Evolutionary conservation across 2,329 filamentous ascomycete genomes (phyloP), one percentile per base, ranked within the genome.

Genomic region (Paracamarosporium sp.): DNA sequence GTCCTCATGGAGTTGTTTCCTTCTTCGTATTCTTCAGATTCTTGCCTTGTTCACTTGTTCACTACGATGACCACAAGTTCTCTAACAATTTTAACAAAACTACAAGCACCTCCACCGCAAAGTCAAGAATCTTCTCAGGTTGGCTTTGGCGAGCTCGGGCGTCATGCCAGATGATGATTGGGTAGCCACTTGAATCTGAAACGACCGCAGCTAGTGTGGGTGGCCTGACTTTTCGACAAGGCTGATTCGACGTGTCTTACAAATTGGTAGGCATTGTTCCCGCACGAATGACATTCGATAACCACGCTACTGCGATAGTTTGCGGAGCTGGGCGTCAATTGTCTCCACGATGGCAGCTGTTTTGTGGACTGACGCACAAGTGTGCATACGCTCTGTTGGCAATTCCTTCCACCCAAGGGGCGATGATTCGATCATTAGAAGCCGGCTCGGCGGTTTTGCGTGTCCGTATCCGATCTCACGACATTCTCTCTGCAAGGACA

Each of bases 121-220:
- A 48, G 35, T 13, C 27, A 22, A 43, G 44, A 43, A 5, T 22
- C 11, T 41, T 45, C 20, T 40, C 46, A 35, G 38, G 45, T 63
- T 55, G 60, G 61, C 54, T 55, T 64, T 66, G 55, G 64, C 57
- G 58, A 61, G 55, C 44, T 58, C 52, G 53, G 59, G 62, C 46
- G 54, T 61, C 61, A 63, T 55, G 61, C 63, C 63, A 62, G 45
- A 47, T 55, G 20, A 43, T 61, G 56, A 57, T 55, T 59, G 59
- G 61, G 60, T 53, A 65, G 57, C 61, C 57, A 54, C 57, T 56
- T 55, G 58, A 57, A 56, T 62, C 55, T 70, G 70, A 70, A 68
- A 71, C 65, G 64, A 57, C 63, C 62, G 65, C 58, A 60, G 61
- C 60, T 72, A 71, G 69, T 70, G 68, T 69, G 66, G 73, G 72